Base-by-base conservation (phyloP, 805 yeast genomes). In the Tetrapisispora iriomotensis region DNA sequence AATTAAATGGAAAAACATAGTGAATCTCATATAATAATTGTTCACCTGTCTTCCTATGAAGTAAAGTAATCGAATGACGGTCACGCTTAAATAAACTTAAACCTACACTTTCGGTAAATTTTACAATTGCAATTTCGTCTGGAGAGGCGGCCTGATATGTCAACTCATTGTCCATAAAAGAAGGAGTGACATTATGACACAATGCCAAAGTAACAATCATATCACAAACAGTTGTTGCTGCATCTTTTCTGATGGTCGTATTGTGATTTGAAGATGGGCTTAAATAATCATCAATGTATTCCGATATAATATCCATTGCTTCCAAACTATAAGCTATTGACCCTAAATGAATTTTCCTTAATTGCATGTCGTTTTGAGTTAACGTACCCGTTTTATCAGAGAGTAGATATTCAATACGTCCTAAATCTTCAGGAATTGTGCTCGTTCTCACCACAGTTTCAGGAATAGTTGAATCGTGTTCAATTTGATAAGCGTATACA, bases 91-190 rank as follows among this genome's bases (percentile, higher is more conserved):
- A 70, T 34, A 92, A 68, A 8, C 87, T 74, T 26, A 92, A 66
- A 0, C 98, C 99, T 22, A 88, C 90, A 2, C 66, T 58, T 47
- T 86, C 94, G 1, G 96, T 83, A 64, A 86, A 92, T 53, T 81
- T 81, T 17, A 92, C 97, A 46, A 92, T 92, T 21, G 99, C 98
- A 49, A 92, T 78, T 58, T 92, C 99, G 65, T 92, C 99, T 0
- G 99, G 99, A 0, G 96, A 88, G 0, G 97, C 96, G 0, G 98
- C 98, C 62, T 92, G 99, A 58, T 88, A 92, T 2, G 86, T 73
- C 13, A 79, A 60, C 41, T 68, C 77, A 22, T 82, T 85, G 46
- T 79, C 84, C 40, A 81, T 92, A 48, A 77, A 73, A 0, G 94
- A 77, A 1, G 99, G 99, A 0, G 98, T 94, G 22, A 92, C 99